phyloP scores from a whole-genome alignment of 495 filamentous ascomycete species.

The Delitschia confertaspora region DNA sequence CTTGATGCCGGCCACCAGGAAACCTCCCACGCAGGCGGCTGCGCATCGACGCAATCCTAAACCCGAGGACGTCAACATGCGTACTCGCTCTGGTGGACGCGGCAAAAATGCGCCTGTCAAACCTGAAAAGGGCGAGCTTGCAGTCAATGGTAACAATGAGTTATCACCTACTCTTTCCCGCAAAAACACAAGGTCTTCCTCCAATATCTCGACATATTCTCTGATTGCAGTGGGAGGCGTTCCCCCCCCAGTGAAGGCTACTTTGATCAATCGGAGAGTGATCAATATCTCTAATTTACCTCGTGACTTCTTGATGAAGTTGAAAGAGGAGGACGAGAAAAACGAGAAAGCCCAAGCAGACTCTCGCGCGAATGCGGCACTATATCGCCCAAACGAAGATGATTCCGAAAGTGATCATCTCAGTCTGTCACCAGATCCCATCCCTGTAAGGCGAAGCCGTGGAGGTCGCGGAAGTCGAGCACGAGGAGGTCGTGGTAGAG shows the following conservation, averaged over 20 bases:
- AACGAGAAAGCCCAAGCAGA: no score
- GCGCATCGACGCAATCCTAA: slow-evolving; percentile 8
- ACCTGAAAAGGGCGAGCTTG: slow-evolving; percentile 8
- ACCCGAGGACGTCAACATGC: slow-evolving; percentile 11
- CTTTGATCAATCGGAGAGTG: no score
- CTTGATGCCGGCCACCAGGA: slow-evolving; percentile 8
- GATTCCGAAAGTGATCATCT: no score
- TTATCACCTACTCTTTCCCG: neutral
- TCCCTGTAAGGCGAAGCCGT: no score
- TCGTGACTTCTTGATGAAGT: slow-evolving; percentile 9
- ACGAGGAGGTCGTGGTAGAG: slow-evolving; percentile 16
- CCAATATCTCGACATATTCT: slow-evolving; percentile 17
- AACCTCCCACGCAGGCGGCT: slow-evolving; percentile 5
- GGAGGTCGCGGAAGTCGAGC: slow-evolving; percentile 8
- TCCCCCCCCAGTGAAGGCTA: no score
- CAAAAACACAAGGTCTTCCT: slow-evolving; percentile 20
- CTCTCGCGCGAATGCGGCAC: no score
- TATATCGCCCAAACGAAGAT: no score
- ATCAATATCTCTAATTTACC: slow-evolving; percentile 19
- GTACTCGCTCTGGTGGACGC: slow-evolving; percentile 19
- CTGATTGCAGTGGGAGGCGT: slow-evolving; percentile 6
- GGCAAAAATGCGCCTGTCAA: slow-evolving; percentile 16
- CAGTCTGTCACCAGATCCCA: no score
- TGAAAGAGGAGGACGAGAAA: slow-evolving; percentile 4
- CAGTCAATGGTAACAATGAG: neutral